Evolutionary conservation across 2,329 filamentous ascomycete species (phyloP), one percentile per base, ranked within the genome.

Genomic region (Claviceps arundinis): DNA sequence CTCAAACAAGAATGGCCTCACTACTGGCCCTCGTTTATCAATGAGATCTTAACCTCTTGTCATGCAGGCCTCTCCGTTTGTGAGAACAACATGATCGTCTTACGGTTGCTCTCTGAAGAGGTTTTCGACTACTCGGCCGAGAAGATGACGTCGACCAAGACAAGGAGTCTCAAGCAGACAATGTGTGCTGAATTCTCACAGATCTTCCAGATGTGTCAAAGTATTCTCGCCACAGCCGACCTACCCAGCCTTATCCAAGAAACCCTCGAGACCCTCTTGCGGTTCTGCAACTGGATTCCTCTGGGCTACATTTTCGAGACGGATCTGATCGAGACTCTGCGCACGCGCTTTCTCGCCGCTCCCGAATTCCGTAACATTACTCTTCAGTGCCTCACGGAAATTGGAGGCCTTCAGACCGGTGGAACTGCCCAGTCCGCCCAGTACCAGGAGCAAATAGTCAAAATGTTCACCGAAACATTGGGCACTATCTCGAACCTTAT

Each of bases 1-100:
- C 76, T 98, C 65, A 98, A 98, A 77, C 93, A 98, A 72, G 93
- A 98, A 71, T 98, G 93, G 93, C 93, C 93, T 53, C 91, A 97
- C 72, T 95, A 98, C 76, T 98, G 94, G 93, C 93, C 94, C 11
- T 95, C 89, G 19, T 98, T 98, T 71, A 97, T 98, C 78, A 97
- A 97, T 75, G 93, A 98, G 74, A 98, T 98, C 70, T 89, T 98
- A 62, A 86, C 89, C 22, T 91, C 93, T 52, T 97, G 90, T 71
- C 90, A 95, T 67, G 91, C 88, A 60, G 96, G 87, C 70, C 76
- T 98, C 51, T 93, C 91, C 40, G 94, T 98, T 62, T 98, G 94
- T 79, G 93, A 98, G 73, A 98, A 98, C 75, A 98, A 98, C 76
- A 98, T 98, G 93, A 89, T 88, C 58, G 97, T 98, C 61, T 80